Percentiles rank a stretch among this genome's conserved stretches.
Evolutionary conservation across 305 asterid genomes (phyloP).

Genomic region (Fraxinus angustifolia): DNA sequence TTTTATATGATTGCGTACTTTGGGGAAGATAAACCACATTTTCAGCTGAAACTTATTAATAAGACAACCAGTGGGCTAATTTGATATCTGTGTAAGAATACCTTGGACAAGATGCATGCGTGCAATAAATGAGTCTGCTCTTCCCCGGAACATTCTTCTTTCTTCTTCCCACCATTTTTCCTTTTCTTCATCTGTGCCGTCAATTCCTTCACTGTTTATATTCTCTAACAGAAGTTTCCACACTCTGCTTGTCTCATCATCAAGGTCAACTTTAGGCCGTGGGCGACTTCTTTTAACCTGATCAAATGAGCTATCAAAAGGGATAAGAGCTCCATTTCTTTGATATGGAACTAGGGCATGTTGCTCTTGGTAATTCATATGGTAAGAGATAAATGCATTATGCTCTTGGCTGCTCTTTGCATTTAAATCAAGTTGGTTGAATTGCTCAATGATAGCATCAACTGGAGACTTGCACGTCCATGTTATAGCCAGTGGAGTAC

Average conservation of each 20-base stretch:
- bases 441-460: slow-evolving; percentile 58
- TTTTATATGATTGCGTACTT: neutral
- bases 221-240: slow-evolving; percentile 91
- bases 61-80: slow-evolving; percentile 8
- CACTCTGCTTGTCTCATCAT: slow-evolving; percentile 88
- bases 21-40: neutral
- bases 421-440: slow-evolving; percentile 55
- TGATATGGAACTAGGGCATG: slow-evolving; percentile 70
- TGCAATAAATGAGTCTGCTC: slow-evolving; percentile 91
- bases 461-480: slow-evolving; percentile 43
- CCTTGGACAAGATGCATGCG: slow-evolving; percentile 99
- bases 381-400: slow-evolving; percentile 36
- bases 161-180: slow-evolving; percentile 96
- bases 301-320: slow-evolving; percentile 47
- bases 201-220: slow-evolving; percentile 86
- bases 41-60: slow-evolving; percentile 4
- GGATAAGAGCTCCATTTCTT: slow-evolving; percentile 59
- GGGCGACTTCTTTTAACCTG: slow-evolving; percentile 46
- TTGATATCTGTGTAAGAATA: slow-evolving; percentile 25
- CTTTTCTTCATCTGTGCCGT: slow-evolving; percentile 83
- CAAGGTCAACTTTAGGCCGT: slow-evolving; percentile 91
- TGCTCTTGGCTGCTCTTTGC: slow-evolving; percentile 32
- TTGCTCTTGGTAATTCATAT: slow-evolving; percentile 34
- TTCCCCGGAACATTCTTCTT: slow-evolving; percentile 77
- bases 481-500: slow-evolving; percentile 48